Evolutionary conservation across 805 yeast species (phyloP).

Genomic region (Candida ponderosae): DNA sequence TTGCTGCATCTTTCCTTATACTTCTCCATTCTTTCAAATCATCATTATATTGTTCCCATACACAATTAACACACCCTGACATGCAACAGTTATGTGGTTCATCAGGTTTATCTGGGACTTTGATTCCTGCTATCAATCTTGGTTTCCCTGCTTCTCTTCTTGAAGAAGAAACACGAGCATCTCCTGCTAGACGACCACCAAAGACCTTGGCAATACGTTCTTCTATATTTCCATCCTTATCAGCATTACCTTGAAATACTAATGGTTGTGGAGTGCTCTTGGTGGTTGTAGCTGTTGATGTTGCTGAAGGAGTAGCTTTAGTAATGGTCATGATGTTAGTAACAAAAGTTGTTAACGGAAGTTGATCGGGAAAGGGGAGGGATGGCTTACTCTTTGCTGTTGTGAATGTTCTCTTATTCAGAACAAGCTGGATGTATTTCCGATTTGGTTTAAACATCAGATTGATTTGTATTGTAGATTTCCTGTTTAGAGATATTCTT

Average conservation of each 20-base stretch:
- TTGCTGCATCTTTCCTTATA: constrained; percentile 51
- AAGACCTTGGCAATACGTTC: constrained; percentile 42
- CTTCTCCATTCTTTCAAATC: constrained; percentile 79
- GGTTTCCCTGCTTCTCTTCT: constrained; percentile 16
- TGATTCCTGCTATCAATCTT: constrained; percentile 48
- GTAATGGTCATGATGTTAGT: not conserved
- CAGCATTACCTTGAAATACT: constrained; percentile 24
- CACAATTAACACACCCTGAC: constrained; percentile 96
- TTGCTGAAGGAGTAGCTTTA: not conserved
- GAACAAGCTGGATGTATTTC: not conserved
- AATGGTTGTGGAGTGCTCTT: not conserved
- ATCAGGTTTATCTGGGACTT: constrained; percentile 73
- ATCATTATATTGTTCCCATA: constrained; percentile 89
- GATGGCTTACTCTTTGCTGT: not conserved
- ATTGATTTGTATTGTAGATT: too few species aligned
- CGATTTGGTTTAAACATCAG: not conserved
- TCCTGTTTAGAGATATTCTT: too few species aligned
- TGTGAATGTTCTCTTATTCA: not conserved
- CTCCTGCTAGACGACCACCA: constrained; percentile 52
- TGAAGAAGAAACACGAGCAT: constrained; percentile 31
- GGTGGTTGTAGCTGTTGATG: not conserved
- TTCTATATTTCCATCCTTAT: constrained; percentile 28
- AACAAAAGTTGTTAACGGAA: too few species aligned
- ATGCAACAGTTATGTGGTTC: constrained; percentile 97
- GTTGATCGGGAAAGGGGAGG: not conserved